Evolutionary conservation across 208 protist genomes (phyloP).

Genomic region (Leishmania guyanensis): DNA sequence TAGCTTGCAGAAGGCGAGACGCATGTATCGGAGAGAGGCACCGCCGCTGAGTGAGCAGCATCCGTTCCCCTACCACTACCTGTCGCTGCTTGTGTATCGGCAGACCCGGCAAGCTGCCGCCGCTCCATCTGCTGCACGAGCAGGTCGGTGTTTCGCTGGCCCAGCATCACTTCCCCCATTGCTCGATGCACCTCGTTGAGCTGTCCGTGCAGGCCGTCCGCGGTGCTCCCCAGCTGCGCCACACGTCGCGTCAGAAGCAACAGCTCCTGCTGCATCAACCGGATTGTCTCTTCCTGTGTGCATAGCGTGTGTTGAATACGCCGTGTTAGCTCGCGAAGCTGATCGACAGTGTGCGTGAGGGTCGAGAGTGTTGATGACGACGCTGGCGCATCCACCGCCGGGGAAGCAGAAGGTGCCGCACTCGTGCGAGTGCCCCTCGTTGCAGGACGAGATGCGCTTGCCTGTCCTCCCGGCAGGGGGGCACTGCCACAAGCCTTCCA

Average conservation of each 20-base stretch:
- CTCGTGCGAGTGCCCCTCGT: not conserved
- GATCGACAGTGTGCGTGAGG: constrained; percentile 22
- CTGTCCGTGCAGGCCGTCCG: constrained; percentile 33
- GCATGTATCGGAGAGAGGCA: not conserved
- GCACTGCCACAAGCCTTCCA: not conserved
- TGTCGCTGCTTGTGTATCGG: not conserved
- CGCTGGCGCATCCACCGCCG: not conserved
- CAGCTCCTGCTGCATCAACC: constrained; percentile 49
- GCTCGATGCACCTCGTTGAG: constrained; percentile 44
- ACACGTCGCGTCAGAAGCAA: constrained; percentile 52
- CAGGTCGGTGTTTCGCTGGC: constrained; percentile 60
- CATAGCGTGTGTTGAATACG: constrained; percentile 24
- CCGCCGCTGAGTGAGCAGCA: not conserved
- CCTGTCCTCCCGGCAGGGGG: not conserved
- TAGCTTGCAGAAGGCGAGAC: not conserved
- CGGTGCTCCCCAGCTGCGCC: constrained; percentile 42
- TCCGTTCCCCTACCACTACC: not conserved
- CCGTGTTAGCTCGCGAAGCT: constrained; percentile 26
- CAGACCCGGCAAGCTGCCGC: constrained; percentile 25
- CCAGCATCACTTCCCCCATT: constrained; percentile 55
- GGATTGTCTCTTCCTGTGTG: constrained; percentile 32
- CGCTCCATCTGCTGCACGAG: constrained; percentile 74
- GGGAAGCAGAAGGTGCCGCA: not conserved
- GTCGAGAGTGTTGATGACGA: not conserved
- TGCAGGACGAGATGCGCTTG: not conserved